Base-by-base conservation (phyloP, 352 stramenopile genomes). In the Phytophthora constricta region DNA sequence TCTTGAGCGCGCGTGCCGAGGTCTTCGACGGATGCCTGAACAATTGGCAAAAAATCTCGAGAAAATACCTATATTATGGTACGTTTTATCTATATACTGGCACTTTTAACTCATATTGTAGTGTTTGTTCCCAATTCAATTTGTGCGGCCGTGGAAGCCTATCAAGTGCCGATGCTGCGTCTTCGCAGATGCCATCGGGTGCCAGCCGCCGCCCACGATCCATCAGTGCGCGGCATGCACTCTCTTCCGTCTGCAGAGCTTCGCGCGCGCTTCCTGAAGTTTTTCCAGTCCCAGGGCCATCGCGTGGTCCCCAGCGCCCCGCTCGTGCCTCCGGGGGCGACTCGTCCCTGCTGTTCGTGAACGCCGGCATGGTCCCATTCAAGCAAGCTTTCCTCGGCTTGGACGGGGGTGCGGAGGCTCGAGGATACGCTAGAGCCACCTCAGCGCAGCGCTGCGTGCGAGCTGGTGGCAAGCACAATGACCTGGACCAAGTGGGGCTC, bases 381-480 rank as follows among this genome's bases (percentile, higher is more conserved):
- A 94, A 93, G 59, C 82, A 97, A 68, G 97, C 90, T 22, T 97
- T 99, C 65, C 88, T 97, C 0, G 69, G 59, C 11, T 3, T 70
- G 10, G 69, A 77, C 19, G 65, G 63, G 8, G 84, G 82, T n/a
- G 73, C 89, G 26, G 80, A 91, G 52, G 88, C 92, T 72, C 74
- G 85, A 0, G 84, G 76, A 20, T 92, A 98, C 28, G 93, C 81
- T 20, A 92, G 92, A 54, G 96, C 97, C 13, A 89, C 89, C 5
- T 99, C 98, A 58, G 93, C 90, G 27, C 97, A 99, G 76, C 98
- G 98, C 45, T 99, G 97, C 62, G 98, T 99, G 64, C 92, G 97
- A 59, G 97, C 97, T 5, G 97, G 97, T 46, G 97, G 97, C 50
- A 99, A 99, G 79, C 96, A 99, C 81, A 99, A 99, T 76, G 97